phyloP scores from a whole-genome alignment of 2,329 filamentous ascomycete genomes.

The Nigrospora osmanthi region DNA sequence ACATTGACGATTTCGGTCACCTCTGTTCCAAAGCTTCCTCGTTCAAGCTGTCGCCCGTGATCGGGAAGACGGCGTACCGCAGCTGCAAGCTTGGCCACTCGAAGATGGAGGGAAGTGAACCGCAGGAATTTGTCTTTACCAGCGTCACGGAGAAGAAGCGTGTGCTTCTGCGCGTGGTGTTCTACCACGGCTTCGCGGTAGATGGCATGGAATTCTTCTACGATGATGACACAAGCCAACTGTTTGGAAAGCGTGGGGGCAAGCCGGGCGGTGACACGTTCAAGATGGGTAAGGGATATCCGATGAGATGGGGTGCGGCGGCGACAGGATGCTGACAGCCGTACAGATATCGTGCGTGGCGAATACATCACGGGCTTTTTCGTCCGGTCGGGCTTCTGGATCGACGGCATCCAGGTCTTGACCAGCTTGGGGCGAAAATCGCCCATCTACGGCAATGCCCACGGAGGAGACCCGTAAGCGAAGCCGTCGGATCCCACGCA shows the following conservation, averaged over 20 bases:
- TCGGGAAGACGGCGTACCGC: constrained; percentile 66
- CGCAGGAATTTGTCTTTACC: constrained; percentile 67
- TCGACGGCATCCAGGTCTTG: constrained; percentile 83
- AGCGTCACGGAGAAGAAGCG: constrained; percentile 61
- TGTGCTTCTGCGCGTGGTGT: constrained; percentile 63
- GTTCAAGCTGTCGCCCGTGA: constrained; percentile 61
- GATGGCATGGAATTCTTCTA: constrained; percentile 91
- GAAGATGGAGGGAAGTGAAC: constrained; percentile 59
- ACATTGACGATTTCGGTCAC: constrained; percentile 67
- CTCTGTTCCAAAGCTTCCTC: constrained; percentile 65
- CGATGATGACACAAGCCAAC: constrained; percentile 74
- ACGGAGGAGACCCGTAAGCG: constrained; percentile 73
- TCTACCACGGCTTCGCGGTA: constrained; percentile 70
- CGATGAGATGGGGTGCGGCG: neutral
- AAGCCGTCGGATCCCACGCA: constrained; percentile 14
- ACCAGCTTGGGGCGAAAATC: constrained; percentile 86
- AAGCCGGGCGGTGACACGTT: constrained; percentile 66
- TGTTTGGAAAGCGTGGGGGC: constrained; percentile 78
- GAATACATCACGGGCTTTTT: constrained; percentile 86
- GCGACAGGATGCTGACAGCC: constrained; percentile 4
- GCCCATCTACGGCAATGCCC: constrained; percentile 72
- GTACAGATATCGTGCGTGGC: constrained; percentile 67
- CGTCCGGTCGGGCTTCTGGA: constrained; percentile 70
- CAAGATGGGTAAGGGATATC: constrained; percentile 55
- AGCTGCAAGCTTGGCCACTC: constrained; percentile 68